Conservation (phyloP, 1,284 basidiomycete species). For the Fomitopsis palustris region DNA sequence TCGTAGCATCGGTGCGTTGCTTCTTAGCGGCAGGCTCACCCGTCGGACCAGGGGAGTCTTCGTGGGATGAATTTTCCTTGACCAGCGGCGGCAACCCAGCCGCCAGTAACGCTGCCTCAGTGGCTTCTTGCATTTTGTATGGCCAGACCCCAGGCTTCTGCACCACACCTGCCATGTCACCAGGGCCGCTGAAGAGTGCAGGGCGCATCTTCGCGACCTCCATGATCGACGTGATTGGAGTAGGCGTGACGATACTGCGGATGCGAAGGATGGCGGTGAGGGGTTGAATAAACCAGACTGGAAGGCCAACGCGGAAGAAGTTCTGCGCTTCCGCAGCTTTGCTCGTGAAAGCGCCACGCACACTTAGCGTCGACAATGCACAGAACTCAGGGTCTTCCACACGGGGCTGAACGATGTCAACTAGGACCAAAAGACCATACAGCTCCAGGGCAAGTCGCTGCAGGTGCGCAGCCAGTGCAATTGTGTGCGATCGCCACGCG, state of each 20-base stretch:
- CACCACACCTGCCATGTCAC: not conserved
- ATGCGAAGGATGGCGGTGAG: not conserved
- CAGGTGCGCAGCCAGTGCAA: not conserved
- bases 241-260: not conserved
- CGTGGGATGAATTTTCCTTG: not conserved
- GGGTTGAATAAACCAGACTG: not conserved
- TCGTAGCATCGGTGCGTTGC: too few relatives aligned
- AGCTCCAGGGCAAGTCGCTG: not conserved
- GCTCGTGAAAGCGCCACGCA: not conserved
- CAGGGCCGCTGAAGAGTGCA: not conserved
- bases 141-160: not conserved
- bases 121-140: not conserved
- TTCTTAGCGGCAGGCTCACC: too few relatives aligned
- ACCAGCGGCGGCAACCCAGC: not conserved
- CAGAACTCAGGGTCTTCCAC: not conserved
- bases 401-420: not conserved
- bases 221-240: not conserved
- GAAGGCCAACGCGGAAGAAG: not conserved
- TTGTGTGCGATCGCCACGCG: not conserved
- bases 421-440: not conserved
- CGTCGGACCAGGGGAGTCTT: too few relatives aligned
- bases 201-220: not conserved
- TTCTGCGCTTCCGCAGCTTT: not conserved
- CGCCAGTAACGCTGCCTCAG: not conserved
- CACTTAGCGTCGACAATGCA: not conserved